Evolutionary conservation across 2,329 filamentous ascomycete species (phyloP).

Genomic region (Dactylonectria macrodidyma): DNA sequence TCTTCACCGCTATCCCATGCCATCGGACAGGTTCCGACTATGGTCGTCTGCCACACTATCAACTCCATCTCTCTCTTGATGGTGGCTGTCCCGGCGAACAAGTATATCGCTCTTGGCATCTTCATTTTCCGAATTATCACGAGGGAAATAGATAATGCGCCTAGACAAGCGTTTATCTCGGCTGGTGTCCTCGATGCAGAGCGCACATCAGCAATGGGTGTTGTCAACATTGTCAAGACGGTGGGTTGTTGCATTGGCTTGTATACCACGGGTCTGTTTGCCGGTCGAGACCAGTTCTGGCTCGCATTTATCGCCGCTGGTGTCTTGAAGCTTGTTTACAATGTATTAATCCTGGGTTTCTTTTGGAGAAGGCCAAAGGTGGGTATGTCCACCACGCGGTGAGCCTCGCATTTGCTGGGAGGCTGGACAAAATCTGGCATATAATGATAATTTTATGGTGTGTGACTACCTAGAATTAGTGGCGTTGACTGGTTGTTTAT

Average conservation of each 20-base stretch:
- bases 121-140: constrained; percentile 44
- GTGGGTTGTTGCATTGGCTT: constrained; percentile 40
- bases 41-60: constrained; percentile 42
- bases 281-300: constrained; percentile 41
- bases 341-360: constrained; percentile 41
- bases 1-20: constrained; percentile 35
- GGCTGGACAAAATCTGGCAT: neutral
- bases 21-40: constrained; percentile 42
- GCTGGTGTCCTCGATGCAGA: constrained; percentile 39
- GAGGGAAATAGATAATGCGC: constrained; percentile 41
- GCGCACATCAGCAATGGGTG: constrained; percentile 43
- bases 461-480: neutral
- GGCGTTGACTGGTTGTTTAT: neutral
- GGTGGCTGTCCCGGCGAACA: constrained; percentile 40
- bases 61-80: constrained; percentile 39
- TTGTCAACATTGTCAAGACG: constrained; percentile 44
- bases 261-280: constrained; percentile 39
- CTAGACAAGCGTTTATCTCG: constrained; percentile 40
- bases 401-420: too few species aligned
- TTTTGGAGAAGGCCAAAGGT: constrained; percentile 36
- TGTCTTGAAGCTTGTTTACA: constrained; percentile 36
- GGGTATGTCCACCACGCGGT: too few species aligned
- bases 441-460: neutral
- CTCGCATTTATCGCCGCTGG: constrained; percentile 42
- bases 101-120: constrained; percentile 36